A percentile compares a stretch with the other conserved stretches of the same genome.
These are phyloP conservation scores for Endoconidiophora polonica DNA, from an alignment of 2,329 filamentous ascomycete genomes.

Conservation along the genomic window DNA sequence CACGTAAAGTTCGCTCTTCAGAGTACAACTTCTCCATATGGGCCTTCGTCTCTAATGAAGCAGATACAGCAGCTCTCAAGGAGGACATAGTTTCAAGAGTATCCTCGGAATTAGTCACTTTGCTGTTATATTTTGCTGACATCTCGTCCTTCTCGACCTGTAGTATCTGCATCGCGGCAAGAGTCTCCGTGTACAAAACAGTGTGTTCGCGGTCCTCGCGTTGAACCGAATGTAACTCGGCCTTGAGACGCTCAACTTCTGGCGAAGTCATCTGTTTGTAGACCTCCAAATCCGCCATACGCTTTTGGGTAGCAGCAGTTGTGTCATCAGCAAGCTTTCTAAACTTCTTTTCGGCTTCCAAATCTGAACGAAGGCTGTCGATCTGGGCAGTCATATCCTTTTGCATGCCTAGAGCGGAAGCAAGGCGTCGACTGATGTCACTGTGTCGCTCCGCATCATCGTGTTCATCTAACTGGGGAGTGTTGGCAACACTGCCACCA, in stretches of 20 bases:
- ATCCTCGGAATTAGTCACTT: slow-evolving; percentile 48
- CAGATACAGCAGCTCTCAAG: slow-evolving; percentile 59
- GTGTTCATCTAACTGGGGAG: slow-evolving; percentile 41
- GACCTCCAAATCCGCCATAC: slow-evolving; percentile 67
- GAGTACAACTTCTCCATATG: slow-evolving; percentile 67
- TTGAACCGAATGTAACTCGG: slow-evolving; percentile 68
- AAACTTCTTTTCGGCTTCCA: slow-evolving; percentile 66
- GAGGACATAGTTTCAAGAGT: slow-evolving; percentile 56
- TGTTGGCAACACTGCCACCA: slow-evolving; percentile 45
- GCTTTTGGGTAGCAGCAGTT: slow-evolving; percentile 61
- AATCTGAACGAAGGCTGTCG: slow-evolving; percentile 50
- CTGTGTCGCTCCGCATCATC: slow-evolving; percentile 45
- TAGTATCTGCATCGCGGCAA: slow-evolving; percentile 58
- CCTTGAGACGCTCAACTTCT: slow-evolving; percentile 71
- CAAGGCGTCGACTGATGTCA: slow-evolving; percentile 69
- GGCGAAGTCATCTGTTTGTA: slow-evolving; percentile 70
- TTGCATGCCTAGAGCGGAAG: slow-evolving; percentile 62
- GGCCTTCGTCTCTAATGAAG: slow-evolving; percentile 60
- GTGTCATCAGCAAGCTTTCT: slow-evolving; percentile 81
- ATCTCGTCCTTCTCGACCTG: slow-evolving; percentile 74
- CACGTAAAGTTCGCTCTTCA: slow-evolving; percentile 63
- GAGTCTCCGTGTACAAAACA: slow-evolving; percentile 58
- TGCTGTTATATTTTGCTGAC: slow-evolving; percentile 49
- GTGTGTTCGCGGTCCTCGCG: slow-evolving; percentile 66
- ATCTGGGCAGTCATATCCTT: slow-evolving; percentile 65